These are phyloP conservation scores for Hymenoscyphus scutula DNA, from an alignment of 2,329 filamentous ascomycete genomes.

Conservation along the genomic window DNA sequence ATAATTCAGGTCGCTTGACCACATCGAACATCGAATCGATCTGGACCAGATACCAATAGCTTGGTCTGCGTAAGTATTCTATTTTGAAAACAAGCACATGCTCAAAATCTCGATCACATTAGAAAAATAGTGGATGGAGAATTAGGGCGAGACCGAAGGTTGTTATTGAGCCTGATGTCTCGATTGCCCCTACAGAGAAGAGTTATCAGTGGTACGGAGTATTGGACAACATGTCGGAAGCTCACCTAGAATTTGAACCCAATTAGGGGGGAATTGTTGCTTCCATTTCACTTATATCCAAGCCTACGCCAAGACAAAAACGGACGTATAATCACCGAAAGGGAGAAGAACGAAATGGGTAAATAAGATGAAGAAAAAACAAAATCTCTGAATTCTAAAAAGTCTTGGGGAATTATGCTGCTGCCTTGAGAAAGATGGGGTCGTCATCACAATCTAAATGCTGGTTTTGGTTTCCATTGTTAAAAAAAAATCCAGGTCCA, in stretches of 20 bases:
- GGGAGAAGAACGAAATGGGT: not conserved
- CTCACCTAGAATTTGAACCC: not conserved
- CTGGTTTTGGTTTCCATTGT: slow-evolving; percentile 6
- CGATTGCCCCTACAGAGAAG: not conserved
- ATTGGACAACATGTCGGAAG: not conserved
- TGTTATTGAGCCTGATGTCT: slow-evolving; percentile 1
- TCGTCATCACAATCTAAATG: slow-evolving; percentile 19
- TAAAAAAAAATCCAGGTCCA: slow-evolving; percentile 5
- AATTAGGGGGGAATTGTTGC: no score
- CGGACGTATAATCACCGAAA: not conserved
- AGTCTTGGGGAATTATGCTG: not conserved
- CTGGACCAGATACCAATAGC: not conserved
- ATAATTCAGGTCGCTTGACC: not conserved
- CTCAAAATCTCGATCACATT: not conserved
- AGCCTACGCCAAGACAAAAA: not conserved
- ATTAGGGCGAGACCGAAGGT: not conserved
- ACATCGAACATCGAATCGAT: not conserved
- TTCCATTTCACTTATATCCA: not conserved
- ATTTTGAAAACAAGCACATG: not conserved
- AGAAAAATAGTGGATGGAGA: not conserved
- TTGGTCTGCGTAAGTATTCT: no score
- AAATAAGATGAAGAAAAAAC: not conserved
- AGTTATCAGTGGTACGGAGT: not conserved
- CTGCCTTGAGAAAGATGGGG: not conserved
- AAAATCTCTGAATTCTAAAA: slow-evolving; percentile 2